Conservation (phyloP, 2,329 filamentous ascomycete species). For the Rugonectria rugulosa region DNA sequence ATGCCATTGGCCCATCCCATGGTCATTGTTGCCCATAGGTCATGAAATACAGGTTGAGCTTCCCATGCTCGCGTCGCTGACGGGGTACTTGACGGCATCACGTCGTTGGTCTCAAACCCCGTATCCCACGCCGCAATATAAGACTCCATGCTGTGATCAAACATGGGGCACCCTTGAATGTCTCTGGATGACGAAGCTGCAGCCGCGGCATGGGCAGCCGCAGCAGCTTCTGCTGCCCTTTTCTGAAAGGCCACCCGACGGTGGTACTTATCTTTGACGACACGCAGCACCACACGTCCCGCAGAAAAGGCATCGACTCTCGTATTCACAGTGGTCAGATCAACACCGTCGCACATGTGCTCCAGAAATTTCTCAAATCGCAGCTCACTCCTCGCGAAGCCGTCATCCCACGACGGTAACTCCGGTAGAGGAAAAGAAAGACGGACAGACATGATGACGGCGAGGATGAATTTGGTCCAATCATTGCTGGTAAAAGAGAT, state of each 20-base stretch:
- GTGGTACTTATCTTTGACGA: conserved; percentile 56
- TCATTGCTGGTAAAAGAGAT: conserved; percentile 51
- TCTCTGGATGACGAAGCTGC: background rate
- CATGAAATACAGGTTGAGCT: conserved; percentile 46
- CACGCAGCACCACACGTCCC: conserved; percentile 53
- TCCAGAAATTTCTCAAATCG: conserved; percentile 50
- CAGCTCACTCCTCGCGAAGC: conserved; percentile 49
- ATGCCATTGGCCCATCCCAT: conserved; percentile 50
- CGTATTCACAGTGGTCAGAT: conserved; percentile 35
- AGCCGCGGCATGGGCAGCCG: background rate
- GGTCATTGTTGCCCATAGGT: conserved; percentile 59
- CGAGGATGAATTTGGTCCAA: conserved; percentile 52
- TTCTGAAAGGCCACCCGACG: conserved; percentile 46
- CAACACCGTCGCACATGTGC: conserved; percentile 41
- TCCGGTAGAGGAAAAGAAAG: conserved; percentile 54
- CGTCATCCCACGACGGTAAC: conserved; percentile 47
- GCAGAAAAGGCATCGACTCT: conserved; percentile 54
- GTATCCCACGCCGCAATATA: conserved; percentile 57
- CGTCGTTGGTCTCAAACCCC: conserved; percentile 34
- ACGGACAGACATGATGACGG: conserved; percentile 53
- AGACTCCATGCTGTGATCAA: conserved; percentile 58
- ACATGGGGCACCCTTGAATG: conserved; percentile 56
- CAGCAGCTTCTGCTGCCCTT: background rate
- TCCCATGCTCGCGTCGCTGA: conserved; percentile 12
- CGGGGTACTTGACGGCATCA: conserved; percentile 1